Evolutionary conservation across 345 rosid species (phyloP).

Genomic region (Brassica cretica): DNA sequence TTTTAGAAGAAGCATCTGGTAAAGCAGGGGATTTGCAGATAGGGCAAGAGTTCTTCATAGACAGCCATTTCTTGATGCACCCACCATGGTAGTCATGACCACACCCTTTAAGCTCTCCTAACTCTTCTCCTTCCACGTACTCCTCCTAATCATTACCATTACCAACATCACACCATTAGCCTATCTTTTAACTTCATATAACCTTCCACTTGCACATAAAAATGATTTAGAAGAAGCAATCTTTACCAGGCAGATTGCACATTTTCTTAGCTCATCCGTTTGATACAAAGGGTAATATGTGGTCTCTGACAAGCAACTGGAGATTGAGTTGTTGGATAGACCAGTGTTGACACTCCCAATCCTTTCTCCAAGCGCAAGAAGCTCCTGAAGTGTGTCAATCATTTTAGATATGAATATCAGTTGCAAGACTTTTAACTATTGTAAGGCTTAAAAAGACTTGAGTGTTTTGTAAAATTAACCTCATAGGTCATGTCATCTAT

Average conservation of each 20-base stretch:
- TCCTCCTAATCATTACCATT: slow-evolving; percentile 57
- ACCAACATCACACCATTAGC: slow-evolving; percentile 9
- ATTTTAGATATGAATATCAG: slow-evolving; percentile 7
- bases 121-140: slow-evolving; percentile 58
- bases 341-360: slow-evolving; percentile 86
- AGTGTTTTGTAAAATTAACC: slow-evolving; percentile 42
- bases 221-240: background rate
- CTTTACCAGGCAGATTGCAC: slow-evolving; percentile 88
- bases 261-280: slow-evolving; percentile 52
- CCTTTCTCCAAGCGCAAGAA: slow-evolving; percentile 86
- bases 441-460: background rate
- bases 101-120: slow-evolving; percentile 58
- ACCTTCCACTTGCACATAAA: background rate
- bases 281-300: slow-evolving; percentile 43
- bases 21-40: slow-evolving; percentile 74
- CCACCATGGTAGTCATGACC: slow-evolving; percentile 73
- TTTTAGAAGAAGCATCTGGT: slow-evolving; percentile 39
- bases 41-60: slow-evolving; percentile 88
- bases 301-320: slow-evolving; percentile 58
- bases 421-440: background rate
- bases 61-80: slow-evolving; percentile 85
- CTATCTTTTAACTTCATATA: background rate
- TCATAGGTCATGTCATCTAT: slow-evolving; percentile 82
- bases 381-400: slow-evolving; percentile 54
- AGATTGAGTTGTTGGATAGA: slow-evolving; percentile 56